Evolutionary conservation across 495 filamentous ascomycete genomes (phyloP).

Genomic region (Astrothelium macrocarpum): DNA sequence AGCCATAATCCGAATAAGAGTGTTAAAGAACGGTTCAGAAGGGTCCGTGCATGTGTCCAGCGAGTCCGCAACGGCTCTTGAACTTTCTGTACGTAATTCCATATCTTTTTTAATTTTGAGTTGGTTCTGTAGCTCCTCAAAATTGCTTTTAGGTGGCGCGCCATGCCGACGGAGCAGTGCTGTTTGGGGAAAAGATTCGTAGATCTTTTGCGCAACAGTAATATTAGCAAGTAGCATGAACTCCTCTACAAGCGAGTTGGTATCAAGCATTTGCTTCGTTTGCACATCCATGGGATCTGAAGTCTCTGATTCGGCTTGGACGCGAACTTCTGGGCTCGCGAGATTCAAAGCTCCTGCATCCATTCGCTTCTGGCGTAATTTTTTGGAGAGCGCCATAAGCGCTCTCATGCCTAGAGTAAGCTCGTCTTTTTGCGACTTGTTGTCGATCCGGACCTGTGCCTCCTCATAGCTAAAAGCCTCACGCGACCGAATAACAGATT

Average conservation of each 20-base stretch:
- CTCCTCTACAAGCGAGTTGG: constrained; percentile 95
- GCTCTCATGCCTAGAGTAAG: constrained; percentile 84
- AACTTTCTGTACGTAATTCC: constrained; percentile 70
- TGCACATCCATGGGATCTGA: constrained; percentile 94
- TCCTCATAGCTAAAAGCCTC: constrained; percentile 98
- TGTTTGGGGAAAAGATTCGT: constrained; percentile 85
- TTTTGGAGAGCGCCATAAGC: constrained; percentile 80
- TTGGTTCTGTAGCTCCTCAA: constrained; percentile 85
- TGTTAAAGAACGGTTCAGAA: constrained; percentile 95
- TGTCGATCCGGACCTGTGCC: constrained; percentile 87
- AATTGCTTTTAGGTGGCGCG: constrained; percentile 87
- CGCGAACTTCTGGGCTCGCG: constrained; percentile 87
- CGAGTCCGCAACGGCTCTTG: constrained; percentile 80
- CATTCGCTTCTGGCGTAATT: constrained; percentile 90
- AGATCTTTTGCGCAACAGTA: constrained; percentile 77
- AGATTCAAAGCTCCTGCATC: constrained; percentile 91
- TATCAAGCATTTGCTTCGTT: constrained; percentile 86
- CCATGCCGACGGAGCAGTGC: constrained; percentile 87
- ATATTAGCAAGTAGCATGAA: constrained; percentile 99
- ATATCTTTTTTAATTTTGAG: constrained; percentile 74
- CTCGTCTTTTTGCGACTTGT: constrained; percentile 72
- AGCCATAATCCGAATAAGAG: constrained; percentile 88
- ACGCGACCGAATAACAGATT: constrained; percentile 95
- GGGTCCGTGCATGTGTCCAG: constrained; percentile 75
- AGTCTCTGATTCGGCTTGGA: constrained; percentile 88